phyloP scores from a whole-genome alignment of 2,329 filamentous ascomycete species.

The Graphilbum sp. region DNA sequence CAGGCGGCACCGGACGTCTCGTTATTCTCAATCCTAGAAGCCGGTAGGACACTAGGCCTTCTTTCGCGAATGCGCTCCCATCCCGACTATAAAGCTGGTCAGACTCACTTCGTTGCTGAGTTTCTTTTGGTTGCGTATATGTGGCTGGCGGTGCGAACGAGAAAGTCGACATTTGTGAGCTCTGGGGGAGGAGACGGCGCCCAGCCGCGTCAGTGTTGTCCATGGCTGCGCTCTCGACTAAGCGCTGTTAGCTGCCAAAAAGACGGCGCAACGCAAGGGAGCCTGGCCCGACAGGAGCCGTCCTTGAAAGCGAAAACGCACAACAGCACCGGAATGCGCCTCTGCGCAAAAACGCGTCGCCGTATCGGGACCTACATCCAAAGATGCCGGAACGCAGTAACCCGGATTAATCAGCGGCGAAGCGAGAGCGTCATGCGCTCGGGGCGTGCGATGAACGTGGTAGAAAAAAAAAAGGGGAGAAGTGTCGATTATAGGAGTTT shows the following conservation, averaged over 20 bases:
- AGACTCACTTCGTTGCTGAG: slow-evolving; percentile 59
- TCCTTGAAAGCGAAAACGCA: background rate
- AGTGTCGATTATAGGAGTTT: no score
- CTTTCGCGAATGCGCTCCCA: no score
- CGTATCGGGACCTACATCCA: background rate
- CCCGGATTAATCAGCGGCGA: no score
- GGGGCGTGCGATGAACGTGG: no score
- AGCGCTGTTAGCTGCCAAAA: no score
- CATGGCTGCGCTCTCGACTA: no score
- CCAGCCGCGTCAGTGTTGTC: slow-evolving; percentile 41
- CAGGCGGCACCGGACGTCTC: no score
- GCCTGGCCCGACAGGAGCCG: background rate
- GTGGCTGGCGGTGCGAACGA: slow-evolving; percentile 53
- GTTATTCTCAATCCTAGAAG: no score
- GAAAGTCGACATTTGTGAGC: slow-evolving; percentile 56
- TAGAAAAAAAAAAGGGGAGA: no score
- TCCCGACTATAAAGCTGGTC: background rate
- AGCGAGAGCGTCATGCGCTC: no score
- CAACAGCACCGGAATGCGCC: background rate
- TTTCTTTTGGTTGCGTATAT: slow-evolving; percentile 47
- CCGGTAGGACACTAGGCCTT: no score
- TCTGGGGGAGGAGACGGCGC: slow-evolving; percentile 49
- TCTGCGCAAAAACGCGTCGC: background rate
- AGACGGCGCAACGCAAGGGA: background rate
- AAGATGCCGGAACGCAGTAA: background rate